phyloP scores from a whole-genome alignment of 208 protist species.

The Lotmaria passim region DNA sequence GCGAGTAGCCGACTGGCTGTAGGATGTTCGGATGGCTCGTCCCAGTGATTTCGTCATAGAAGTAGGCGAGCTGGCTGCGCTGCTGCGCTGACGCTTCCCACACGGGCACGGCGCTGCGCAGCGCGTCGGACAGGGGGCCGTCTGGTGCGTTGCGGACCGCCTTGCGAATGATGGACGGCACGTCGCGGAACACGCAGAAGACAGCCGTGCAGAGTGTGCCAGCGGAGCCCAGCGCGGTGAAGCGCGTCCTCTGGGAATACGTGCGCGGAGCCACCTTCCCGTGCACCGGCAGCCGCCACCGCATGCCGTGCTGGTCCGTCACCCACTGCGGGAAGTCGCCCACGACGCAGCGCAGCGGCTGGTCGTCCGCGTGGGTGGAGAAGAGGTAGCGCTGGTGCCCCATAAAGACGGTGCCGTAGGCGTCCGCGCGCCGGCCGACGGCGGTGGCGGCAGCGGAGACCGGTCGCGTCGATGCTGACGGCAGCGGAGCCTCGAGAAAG shows the following conservation, averaged over 20 bases:
- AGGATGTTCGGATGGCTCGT: slow-evolving; percentile 24
- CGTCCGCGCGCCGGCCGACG: background rate
- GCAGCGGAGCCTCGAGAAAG: too few relatives aligned
- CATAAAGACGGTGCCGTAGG: too few relatives aligned
- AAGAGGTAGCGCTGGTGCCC: too few relatives aligned
- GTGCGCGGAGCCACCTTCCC: background rate
- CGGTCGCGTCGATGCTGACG: background rate
- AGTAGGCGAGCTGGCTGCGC: background rate
- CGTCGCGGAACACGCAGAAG: slow-evolving; percentile 1
- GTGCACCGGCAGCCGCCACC: background rate
- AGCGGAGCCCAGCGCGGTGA: slow-evolving; percentile 5
- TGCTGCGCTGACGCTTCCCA: background rate
- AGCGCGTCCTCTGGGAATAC: too few relatives aligned
- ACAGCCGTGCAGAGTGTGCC: background rate
- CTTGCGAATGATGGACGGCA: slow-evolving; percentile 8
- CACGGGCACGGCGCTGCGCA: slow-evolving; percentile 25
- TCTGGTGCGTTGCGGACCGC: slow-evolving; percentile 4
- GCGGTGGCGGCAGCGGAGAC: background rate
- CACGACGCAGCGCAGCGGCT: too few relatives aligned
- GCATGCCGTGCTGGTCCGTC: too few relatives aligned
- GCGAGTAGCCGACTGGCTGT: slow-evolving; percentile 2
- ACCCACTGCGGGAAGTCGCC: too few relatives aligned
- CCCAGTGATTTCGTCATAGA: too few relatives aligned
- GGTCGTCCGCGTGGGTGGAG: too few relatives aligned
- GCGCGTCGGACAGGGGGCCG: slow-evolving; percentile 14